phyloP scores from a whole-genome alignment of 305 asterid species.

The Solanum chacoense region DNA sequence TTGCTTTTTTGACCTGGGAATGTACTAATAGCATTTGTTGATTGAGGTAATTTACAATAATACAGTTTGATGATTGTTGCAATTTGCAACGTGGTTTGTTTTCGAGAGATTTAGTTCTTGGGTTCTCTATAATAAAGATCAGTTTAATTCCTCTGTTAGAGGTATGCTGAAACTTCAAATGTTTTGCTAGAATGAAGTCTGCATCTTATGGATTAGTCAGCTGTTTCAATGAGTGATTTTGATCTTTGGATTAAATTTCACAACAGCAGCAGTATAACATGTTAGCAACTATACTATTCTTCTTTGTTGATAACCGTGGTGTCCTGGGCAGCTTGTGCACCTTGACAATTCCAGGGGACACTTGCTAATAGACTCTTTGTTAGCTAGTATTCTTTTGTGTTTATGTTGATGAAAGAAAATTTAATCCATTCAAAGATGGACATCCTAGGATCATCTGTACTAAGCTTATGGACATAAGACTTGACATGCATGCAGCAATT shows the following conservation, averaged over 20 bases:
- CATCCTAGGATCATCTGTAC: not conserved
- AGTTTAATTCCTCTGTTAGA: not conserved
- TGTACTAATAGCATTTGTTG: not conserved
- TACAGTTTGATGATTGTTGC: not conserved
- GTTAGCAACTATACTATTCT: not conserved
- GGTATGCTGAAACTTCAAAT: not conserved
- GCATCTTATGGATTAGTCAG: not conserved
- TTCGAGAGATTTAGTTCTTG: not conserved
- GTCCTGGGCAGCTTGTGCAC: not conserved
- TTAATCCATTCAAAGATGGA: not conserved
- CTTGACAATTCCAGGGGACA: not conserved
- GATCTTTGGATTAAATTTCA: not conserved
- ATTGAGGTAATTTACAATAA: not conserved
- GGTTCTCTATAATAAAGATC: not conserved
- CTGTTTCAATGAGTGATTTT: not conserved
- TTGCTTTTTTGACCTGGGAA: not conserved
- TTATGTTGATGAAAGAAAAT: not conserved
- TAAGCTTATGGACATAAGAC: not conserved
- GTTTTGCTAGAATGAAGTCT: not conserved
- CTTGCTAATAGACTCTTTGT: not conserved
- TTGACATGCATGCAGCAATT: not conserved
- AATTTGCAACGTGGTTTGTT: not conserved
- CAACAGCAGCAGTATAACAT: not conserved
- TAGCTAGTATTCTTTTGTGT: not conserved
- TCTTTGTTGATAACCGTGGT: not conserved